Evolutionary conservation across 2,329 filamentous ascomycete species (phyloP).

Genomic region (Ophiostoma perfectum): DNA sequence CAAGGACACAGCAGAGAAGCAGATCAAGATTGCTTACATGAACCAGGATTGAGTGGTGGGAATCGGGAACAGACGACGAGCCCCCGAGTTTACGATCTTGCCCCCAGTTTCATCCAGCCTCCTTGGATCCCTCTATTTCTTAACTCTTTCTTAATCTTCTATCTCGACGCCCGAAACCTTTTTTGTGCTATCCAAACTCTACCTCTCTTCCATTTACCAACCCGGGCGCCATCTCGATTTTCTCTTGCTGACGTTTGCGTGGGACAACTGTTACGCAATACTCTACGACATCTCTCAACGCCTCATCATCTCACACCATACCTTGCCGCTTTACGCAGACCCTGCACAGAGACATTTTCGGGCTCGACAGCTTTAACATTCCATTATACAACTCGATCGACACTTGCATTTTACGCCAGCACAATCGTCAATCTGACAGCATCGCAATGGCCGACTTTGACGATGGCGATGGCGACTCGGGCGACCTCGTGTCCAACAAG

Average conservation of each 20-base stretch:
- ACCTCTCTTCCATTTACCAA: neutral
- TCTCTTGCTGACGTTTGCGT: no score
- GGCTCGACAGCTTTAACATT: neutral
- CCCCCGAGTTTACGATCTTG: neutral
- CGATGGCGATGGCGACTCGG: constrained; percentile 3
- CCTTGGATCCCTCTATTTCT: neutral
- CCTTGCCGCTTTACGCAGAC: no score
- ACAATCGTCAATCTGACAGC: neutral
- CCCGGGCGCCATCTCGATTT: no score
- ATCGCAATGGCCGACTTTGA: constrained; percentile 17
- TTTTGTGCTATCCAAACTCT: neutral
- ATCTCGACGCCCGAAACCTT: no score
- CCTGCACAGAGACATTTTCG: no score
- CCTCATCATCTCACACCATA: no score
- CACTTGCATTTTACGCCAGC: neutral
- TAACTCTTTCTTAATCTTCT: neutral
- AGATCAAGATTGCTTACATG: neutral
- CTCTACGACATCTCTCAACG: no score
- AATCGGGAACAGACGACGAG: neutral
- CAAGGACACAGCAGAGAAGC: neutral
- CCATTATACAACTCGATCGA: neutral
- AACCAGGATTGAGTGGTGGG: neutral
- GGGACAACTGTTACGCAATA: no score
- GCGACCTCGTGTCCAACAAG: constrained; percentile 11
- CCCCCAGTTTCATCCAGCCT: constrained; percentile 3